Percentiles rank a stretch among this genome's conserved stretches.
phyloP scores from a whole-genome alignment of 495 filamentous ascomycete species.

The Penicillium pulvis region DNA sequence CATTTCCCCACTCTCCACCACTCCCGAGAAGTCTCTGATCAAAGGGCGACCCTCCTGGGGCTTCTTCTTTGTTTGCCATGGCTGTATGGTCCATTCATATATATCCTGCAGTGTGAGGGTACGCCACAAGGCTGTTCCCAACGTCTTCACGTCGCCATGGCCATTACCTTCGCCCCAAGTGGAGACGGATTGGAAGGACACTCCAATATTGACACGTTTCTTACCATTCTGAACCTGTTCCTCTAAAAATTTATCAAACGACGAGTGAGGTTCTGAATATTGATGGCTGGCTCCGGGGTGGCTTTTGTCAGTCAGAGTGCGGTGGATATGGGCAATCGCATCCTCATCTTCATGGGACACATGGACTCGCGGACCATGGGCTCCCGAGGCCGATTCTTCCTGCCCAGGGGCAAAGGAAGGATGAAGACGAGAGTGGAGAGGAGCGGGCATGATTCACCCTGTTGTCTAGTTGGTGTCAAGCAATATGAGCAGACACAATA shows the following conservation, averaged over 20 bases:
- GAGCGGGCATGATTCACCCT: conserved; percentile 35
- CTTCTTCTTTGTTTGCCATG: conserved; percentile 32
- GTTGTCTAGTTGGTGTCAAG: conserved; percentile 4
- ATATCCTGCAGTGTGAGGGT: conserved; percentile 40
- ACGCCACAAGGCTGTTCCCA: conserved; percentile 39
- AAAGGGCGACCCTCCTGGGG: conserved; percentile 37
- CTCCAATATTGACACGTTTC: conserved; percentile 37
- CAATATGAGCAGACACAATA: background rate
- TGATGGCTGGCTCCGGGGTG: conserved; percentile 4
- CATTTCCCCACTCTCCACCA: conserved; percentile 82
- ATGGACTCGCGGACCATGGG: conserved; percentile 31
- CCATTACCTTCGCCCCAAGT: conserved; percentile 38
- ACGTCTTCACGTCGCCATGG: conserved; percentile 36
- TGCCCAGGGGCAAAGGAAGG: conserved; percentile 24
- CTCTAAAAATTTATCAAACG: conserved; percentile 42
- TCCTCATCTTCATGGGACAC: conserved; percentile 37
- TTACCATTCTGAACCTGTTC: conserved; percentile 35
- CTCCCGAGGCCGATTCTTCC: conserved; percentile 18
- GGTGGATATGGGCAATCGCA: conserved; percentile 40
- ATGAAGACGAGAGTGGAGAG: conserved; percentile 31
- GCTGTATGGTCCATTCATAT: conserved; percentile 43
- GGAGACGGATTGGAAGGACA: conserved; percentile 41
- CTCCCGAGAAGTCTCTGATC: conserved; percentile 54
- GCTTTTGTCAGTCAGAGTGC: conserved; percentile 31
- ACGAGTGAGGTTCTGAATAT: conserved; percentile 40